These are phyloP conservation scores for Scutellaria minor DNA, from an alignment of 257 asterid species.

Conservation along the genomic window DNA sequence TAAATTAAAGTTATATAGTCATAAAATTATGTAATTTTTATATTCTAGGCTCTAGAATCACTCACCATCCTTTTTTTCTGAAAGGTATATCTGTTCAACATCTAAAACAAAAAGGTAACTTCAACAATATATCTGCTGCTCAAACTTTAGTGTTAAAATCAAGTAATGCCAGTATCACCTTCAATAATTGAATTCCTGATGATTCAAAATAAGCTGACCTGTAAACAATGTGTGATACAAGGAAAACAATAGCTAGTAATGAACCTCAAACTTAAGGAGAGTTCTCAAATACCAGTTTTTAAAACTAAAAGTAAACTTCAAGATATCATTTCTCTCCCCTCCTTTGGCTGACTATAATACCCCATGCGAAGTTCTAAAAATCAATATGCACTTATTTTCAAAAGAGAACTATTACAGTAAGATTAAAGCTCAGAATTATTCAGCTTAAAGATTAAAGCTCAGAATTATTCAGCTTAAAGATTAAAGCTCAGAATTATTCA, in stretches of 20 bases:
- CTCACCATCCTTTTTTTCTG: no score
- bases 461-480: background rate
- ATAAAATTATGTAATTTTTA: no score
- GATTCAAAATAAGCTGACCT: background rate
- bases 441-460: no score
- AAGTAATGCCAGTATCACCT: conserved; percentile 14
- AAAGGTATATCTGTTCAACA: background rate
- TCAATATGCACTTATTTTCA: no score
- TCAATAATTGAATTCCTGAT: conserved; percentile 5
- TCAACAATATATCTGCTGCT: conserved; percentile 5
- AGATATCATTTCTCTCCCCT: background rate
- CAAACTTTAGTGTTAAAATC: conserved; percentile 5
- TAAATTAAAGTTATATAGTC: no score
- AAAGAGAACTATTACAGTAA: background rate
- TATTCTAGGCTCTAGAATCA: no score
- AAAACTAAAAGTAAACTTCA: background rate
- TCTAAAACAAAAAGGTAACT: conserved; percentile 21
- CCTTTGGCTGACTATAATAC: background rate
- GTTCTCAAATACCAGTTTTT: conserved; percentile 2
- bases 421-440: background rate
- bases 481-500: conserved; percentile 9
- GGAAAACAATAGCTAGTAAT: background rate
- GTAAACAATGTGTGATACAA: background rate
- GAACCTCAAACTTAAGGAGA: background rate
- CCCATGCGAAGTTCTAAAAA: no score